Evolutionary conservation across 345 rosid genomes (phyloP).

Genomic region (Lepidium sativum): DNA sequence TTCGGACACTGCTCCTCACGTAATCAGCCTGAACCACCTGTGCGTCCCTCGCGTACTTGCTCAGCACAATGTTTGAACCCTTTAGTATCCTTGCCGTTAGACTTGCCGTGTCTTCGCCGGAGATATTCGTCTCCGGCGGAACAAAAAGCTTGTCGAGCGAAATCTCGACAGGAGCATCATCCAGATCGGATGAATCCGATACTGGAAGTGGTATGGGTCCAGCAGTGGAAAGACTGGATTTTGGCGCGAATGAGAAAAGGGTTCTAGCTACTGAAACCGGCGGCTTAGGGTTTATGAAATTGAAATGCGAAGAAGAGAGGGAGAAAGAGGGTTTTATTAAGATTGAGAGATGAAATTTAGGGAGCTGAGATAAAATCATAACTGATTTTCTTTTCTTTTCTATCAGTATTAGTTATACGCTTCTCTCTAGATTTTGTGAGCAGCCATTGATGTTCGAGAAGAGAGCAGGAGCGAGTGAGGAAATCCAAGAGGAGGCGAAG

Average conservation of each 20-base stretch:
- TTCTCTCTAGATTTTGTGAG: slow-evolving; percentile 11
- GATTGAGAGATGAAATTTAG: slow-evolving; percentile 35
- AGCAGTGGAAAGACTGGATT: slow-evolving; percentile 36
- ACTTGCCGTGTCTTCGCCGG: slow-evolving; percentile 26
- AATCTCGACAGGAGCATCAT: slow-evolving; percentile 27
- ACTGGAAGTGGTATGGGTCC: slow-evolving; percentile 42
- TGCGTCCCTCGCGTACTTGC: slow-evolving; percentile 80
- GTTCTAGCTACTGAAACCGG: slow-evolving; percentile 8
- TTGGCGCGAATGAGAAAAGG: slow-evolving; percentile 19
- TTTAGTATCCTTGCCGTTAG: slow-evolving; percentile 55
- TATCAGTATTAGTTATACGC: not conserved
- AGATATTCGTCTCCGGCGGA: slow-evolving; percentile 73
- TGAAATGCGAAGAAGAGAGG: slow-evolving; percentile 20
- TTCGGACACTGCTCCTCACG: slow-evolving; percentile 77
- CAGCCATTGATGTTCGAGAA: slow-evolving; percentile 21
- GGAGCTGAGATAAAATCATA: slow-evolving; percentile 39
- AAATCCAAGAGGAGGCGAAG: not conserved
- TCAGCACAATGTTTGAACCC: slow-evolving; percentile 86
- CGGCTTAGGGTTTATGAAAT: slow-evolving; percentile 26
- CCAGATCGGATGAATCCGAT: slow-evolving; percentile 28
- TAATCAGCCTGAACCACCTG: slow-evolving; percentile 76
- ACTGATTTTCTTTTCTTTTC: not conserved
- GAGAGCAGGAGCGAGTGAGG: slow-evolving; percentile 2
- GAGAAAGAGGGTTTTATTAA: slow-evolving; percentile 23
- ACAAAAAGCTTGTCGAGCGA: slow-evolving; percentile 66